A percentile compares a stretch with the other conserved stretches of the same genome.
These are phyloP conservation scores for Cnidoscolus chayamansa DNA, from an alignment of 441 rosid species.

Conservation along the genomic window DNA sequence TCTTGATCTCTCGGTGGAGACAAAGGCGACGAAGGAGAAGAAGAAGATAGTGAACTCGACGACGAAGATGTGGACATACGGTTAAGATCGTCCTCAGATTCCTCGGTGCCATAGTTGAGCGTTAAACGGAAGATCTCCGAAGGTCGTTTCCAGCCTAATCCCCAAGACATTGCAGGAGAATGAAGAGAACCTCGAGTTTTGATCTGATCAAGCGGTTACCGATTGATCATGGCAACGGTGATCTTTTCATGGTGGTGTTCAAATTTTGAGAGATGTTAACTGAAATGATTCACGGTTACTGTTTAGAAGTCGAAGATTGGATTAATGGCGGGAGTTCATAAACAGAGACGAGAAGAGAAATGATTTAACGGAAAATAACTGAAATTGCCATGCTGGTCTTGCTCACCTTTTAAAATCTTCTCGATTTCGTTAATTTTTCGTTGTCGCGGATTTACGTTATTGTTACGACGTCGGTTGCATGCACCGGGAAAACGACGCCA, in stretches of 20 bases:
- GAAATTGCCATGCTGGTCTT: too few relatives aligned
- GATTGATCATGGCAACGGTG: background rate
- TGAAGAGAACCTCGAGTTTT: background rate
- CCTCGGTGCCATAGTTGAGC: conserved; percentile 70
- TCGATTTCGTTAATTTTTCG: background rate
- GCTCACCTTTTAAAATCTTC: background rate
- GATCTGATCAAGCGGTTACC: conserved; percentile 17
- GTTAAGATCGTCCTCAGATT: conserved; percentile 49
- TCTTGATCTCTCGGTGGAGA: conserved; percentile 56
- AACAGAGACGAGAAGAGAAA: background rate
- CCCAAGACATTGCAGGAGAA: conserved; percentile 68
- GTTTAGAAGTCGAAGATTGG: background rate
- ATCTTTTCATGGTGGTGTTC: background rate
- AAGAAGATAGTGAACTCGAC: conserved; percentile 30
- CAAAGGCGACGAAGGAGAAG: conserved; percentile 7
- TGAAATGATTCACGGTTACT: background rate
- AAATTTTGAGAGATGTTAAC: background rate
- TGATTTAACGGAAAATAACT: too few relatives aligned
- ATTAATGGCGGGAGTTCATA: conserved; percentile 22
- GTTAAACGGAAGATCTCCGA: conserved; percentile 72
- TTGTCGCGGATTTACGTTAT: background rate
- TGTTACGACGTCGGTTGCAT: background rate
- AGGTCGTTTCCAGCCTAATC: conserved; percentile 90
- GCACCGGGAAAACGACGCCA: background rate
- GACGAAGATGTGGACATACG: conserved; percentile 46